Conservation (phyloP, 306 rosid genomes). For the Fagus crenata region DNA sequence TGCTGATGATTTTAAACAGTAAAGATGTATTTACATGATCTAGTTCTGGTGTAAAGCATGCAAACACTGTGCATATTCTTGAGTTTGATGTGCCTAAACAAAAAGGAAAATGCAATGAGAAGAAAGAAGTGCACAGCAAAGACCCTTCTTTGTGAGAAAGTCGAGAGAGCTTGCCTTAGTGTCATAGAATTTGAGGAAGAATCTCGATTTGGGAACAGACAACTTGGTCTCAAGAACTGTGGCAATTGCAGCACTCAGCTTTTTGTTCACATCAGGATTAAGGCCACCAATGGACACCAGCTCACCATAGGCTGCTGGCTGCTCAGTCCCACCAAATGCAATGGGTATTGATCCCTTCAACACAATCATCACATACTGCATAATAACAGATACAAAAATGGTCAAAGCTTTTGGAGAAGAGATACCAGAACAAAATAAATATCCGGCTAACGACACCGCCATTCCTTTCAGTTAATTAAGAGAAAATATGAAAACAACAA, state of each 20-base stretch:
- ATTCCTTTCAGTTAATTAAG: not conserved
- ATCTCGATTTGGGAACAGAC: conserved; percentile 83
- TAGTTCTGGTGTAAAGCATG: conserved; percentile 96
- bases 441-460: not conserved
- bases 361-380: conserved; percentile 94
- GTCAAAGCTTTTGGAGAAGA: conserved; percentile 1
- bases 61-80: conserved; percentile 85
- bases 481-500: not conserved
- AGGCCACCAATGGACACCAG: conserved; percentile 95
- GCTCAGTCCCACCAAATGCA: conserved; percentile 84
- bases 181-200: conserved; percentile 81
- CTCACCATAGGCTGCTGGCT: conserved; percentile 95
- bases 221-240: conserved; percentile 75
- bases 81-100: conserved; percentile 76
- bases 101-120: conserved; percentile 69
- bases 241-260: conserved; percentile 82
- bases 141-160: conserved; percentile 34
- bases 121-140: conserved; percentile 38
- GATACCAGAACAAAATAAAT: not conserved
- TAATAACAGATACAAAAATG: not conserved
- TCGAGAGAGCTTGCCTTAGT: conserved; percentile 66
- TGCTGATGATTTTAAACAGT: conserved; percentile 40
- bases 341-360: conserved; percentile 93
- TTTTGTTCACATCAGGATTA: conserved; percentile 74
- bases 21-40: conserved; percentile 65